Percentiles rank a stretch among this genome's conserved stretches.
Conservation (phyloP, 768 basidiomycete genomes). For the Royoungia palumana region DNA sequence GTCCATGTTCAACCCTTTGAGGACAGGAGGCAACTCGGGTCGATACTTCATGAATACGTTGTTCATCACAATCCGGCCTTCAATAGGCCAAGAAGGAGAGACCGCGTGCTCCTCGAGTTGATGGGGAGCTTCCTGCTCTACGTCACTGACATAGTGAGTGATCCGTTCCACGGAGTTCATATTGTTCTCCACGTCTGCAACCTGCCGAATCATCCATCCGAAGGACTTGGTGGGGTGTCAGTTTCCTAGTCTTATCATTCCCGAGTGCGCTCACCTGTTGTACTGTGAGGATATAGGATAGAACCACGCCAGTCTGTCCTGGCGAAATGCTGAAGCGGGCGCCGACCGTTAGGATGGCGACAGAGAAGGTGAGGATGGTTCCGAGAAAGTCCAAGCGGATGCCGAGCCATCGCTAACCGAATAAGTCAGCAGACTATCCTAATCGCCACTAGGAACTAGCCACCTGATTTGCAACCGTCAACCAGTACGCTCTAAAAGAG, state of each 20-base stretch:
- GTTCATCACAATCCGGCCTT: conserved; percentile 44
- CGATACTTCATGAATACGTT: conserved; percentile 80
- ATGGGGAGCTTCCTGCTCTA: conserved; percentile 68
- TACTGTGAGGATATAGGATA: conserved; percentile 77
- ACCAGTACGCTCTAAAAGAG: conserved; percentile 66
- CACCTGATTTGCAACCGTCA: conserved; percentile 81
- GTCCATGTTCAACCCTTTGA: conserved; percentile 74
- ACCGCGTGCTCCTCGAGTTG: conserved; percentile 58
- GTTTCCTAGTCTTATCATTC: not conserved
- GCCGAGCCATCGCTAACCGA: conserved; percentile 71
- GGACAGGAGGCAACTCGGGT: conserved; percentile 81
- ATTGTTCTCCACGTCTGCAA: conserved; percentile 84
- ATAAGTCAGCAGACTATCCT: not conserved
- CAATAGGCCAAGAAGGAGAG: conserved; percentile 55
- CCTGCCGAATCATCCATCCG: conserved; percentile 76
- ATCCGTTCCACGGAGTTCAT: conserved; percentile 87
- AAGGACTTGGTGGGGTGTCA: conserved; percentile 44
- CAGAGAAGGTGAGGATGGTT: conserved; percentile 63
- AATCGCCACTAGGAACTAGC: not conserved
- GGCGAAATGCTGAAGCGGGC: conserved; percentile 75
- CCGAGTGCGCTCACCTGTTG: conserved; percentile 49
- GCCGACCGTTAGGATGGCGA: conserved; percentile 75
- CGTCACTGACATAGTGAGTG: conserved; percentile 63
- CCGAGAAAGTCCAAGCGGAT: conserved; percentile 89
- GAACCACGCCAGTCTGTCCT: conserved; percentile 68